Percentiles rank a stretch among this genome's conserved stretches.
Evolutionary conservation across 139 green algal genomes (phyloP).

Genomic region (Chlorella sorokiniana): DNA sequence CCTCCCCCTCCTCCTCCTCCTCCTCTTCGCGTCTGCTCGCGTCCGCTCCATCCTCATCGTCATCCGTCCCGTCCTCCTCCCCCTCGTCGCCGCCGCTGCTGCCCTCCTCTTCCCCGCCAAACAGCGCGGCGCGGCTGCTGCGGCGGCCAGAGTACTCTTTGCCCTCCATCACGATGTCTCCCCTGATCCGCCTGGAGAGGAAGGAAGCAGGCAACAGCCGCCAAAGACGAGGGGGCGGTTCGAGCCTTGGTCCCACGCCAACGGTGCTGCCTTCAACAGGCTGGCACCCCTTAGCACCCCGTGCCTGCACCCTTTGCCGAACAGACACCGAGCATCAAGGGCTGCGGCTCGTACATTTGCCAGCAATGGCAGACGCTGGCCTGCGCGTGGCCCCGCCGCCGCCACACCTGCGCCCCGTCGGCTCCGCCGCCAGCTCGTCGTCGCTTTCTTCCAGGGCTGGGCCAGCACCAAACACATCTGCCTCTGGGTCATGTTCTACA

Average conservation of each 20-base stretch:
- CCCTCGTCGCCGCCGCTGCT: neutral
- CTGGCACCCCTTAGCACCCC: neutral
- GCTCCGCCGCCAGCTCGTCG: slow-evolving; percentile 33
- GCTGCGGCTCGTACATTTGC: neutral
- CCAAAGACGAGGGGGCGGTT: too few relatives aligned
- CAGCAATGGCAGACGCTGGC: neutral
- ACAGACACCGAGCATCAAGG: too few relatives aligned
- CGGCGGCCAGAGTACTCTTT: slow-evolving; percentile 11
- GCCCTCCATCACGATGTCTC: slow-evolving; percentile 26
- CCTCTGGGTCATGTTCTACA: slow-evolving; percentile 50
- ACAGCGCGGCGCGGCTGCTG: slow-evolving; percentile 9
- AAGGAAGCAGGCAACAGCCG: neutral
- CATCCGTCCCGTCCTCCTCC: neutral
- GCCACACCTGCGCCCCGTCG: neutral
- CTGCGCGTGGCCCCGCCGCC: too few relatives aligned
- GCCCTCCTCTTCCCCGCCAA: neutral
- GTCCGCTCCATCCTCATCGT: neutral
- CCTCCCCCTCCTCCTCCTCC: slow-evolving; percentile 11
- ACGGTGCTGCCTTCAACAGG: neutral
- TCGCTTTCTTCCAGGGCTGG: slow-evolving; percentile 43
- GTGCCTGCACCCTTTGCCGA: too few relatives aligned
- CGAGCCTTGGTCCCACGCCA: too few relatives aligned
- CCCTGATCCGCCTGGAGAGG: slow-evolving; percentile 11
- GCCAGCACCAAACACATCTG: slow-evolving; percentile 28
- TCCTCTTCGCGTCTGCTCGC: neutral